Conservation (phyloP, 2,329 filamentous ascomycete genomes). For the Cadophora sp. region DNA sequence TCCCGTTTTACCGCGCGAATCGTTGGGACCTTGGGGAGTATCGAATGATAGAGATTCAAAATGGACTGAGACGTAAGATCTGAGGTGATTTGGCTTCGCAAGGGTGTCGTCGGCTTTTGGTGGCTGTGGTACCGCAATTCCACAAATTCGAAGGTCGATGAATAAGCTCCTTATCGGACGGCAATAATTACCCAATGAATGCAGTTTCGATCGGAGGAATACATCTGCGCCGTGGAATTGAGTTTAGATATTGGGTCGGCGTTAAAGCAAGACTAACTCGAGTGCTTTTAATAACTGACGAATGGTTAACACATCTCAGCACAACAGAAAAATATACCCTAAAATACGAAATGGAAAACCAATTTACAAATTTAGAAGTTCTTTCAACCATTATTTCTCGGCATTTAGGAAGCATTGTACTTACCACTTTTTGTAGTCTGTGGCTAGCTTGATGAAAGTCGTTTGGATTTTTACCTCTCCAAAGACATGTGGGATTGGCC, state of each 20-base stretch:
- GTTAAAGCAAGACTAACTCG: neutral
- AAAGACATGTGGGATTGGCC: too few species aligned
- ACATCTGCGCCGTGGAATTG: neutral
- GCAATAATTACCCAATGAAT: neutral
- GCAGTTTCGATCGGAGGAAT: neutral
- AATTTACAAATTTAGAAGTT: too few species aligned
- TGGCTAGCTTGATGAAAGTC: too few species aligned
- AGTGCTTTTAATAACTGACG: neutral
- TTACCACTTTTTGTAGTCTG: too few species aligned
- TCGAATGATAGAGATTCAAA: neutral
- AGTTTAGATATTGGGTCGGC: neutral
- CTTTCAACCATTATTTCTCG: too few species aligned
- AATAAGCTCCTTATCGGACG: neutral
- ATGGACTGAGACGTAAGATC: neutral
- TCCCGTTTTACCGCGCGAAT: neutral
- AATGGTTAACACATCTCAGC: neutral
- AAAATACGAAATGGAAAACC: neutral
- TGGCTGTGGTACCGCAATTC: neutral
- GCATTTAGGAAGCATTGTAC: too few species aligned
- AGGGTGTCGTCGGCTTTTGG: neutral
- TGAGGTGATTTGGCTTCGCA: neutral
- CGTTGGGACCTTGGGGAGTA: neutral
- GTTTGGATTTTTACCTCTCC: too few species aligned
- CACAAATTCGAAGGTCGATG: neutral
- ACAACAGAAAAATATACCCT: neutral